These are phyloP conservation scores for Hypoxylon trugodes DNA, from an alignment of 495 filamentous ascomycete species.

Conservation along the genomic window DNA sequence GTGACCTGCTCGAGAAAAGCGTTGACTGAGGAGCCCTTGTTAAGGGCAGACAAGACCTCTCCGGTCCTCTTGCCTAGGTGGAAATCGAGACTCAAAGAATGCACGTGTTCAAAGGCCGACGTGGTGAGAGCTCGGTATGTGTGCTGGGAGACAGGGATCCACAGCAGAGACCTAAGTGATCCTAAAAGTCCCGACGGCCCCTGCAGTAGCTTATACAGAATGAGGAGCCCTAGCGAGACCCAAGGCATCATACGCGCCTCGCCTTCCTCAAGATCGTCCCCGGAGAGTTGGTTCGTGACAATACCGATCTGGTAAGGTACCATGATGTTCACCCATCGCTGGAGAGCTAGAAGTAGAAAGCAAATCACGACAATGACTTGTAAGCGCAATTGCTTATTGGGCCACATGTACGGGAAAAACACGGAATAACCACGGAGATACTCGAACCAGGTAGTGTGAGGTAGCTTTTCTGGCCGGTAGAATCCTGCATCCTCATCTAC, in stretches of 20 bases:
- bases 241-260: slow-evolving; percentile 43
- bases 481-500: slow-evolving; percentile 59
- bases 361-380: slow-evolving; percentile 82
- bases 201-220: slow-evolving; percentile 84
- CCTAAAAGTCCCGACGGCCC: slow-evolving; percentile 87
- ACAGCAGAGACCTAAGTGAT: slow-evolving; percentile 80
- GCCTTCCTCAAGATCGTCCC: slow-evolving; percentile 39
- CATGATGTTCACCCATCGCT: slow-evolving; percentile 81
- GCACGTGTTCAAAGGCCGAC: slow-evolving; percentile 96
- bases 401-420: slow-evolving; percentile 96
- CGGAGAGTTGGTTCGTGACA: slow-evolving; percentile 72
- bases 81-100: slow-evolving; percentile 93
- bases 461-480: slow-evolving; percentile 58
- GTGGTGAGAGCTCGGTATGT: slow-evolving; percentile 94
- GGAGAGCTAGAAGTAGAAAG: slow-evolving; percentile 76
- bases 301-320: slow-evolving; percentile 78
- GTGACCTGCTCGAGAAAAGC: slow-evolving; percentile 95
- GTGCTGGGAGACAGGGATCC: slow-evolving; percentile 96
- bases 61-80: slow-evolving; percentile 97
- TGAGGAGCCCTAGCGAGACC: slow-evolving; percentile 74
- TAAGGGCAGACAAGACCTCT: slow-evolving; percentile 91
- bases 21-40: slow-evolving; percentile 96
- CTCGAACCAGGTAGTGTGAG: slow-evolving; percentile 73
- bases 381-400: slow-evolving; percentile 67
- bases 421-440: slow-evolving; percentile 87